These are phyloP conservation scores for Amanita pallidorosea DNA, from an alignment of 768 basidiomycete species.

Conservation along the genomic window DNA sequence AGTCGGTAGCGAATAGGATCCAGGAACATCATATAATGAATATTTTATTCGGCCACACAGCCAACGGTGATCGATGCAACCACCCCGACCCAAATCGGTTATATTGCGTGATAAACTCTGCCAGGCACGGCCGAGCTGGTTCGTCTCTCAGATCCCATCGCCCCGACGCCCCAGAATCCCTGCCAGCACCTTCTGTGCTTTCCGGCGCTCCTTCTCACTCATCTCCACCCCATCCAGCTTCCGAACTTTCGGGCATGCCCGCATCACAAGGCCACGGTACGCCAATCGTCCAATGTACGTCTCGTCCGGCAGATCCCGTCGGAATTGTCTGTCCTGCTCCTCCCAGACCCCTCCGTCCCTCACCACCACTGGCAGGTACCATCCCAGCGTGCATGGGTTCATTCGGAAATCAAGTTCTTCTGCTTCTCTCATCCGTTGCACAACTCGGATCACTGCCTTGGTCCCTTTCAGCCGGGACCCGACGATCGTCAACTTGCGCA, in stretches of 20 bases:
- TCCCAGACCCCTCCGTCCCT: constrained; percentile 67
- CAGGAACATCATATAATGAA: constrained; percentile 6
- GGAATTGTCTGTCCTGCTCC: constrained; percentile 76
- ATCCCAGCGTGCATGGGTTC: constrained; percentile 95
- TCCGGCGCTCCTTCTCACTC: constrained; percentile 73
- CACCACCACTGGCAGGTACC: constrained; percentile 86
- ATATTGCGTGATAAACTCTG: constrained; percentile 12
- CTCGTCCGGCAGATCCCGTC: constrained; percentile 82
- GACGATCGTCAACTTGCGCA: constrained; percentile 81
- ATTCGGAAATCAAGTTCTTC: constrained; percentile 90
- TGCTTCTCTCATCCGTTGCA: constrained; percentile 64
- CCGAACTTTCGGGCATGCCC: constrained; percentile 51
- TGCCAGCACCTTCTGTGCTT: constrained; percentile 61
- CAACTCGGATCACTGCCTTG: constrained; percentile 59
- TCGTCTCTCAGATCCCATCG: constrained; percentile 11
- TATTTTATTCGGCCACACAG: constrained; percentile 5
- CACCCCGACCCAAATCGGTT: constrained; percentile 11
- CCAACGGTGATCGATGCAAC: constrained; percentile 9
- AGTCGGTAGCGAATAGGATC: constrained; percentile 4
- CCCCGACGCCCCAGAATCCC: constrained; percentile 36
- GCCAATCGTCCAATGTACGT: constrained; percentile 79
- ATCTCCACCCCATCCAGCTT: constrained; percentile 83
- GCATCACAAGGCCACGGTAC: constrained; percentile 86
- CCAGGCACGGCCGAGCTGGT: constrained; percentile 8
- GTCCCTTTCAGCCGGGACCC: constrained; percentile 73